Evolutionary conservation across 2,329 filamentous ascomycete genomes (phyloP), one percentile per base, ranked within the genome.

Genomic region (Metarhizium robertsii): DNA sequence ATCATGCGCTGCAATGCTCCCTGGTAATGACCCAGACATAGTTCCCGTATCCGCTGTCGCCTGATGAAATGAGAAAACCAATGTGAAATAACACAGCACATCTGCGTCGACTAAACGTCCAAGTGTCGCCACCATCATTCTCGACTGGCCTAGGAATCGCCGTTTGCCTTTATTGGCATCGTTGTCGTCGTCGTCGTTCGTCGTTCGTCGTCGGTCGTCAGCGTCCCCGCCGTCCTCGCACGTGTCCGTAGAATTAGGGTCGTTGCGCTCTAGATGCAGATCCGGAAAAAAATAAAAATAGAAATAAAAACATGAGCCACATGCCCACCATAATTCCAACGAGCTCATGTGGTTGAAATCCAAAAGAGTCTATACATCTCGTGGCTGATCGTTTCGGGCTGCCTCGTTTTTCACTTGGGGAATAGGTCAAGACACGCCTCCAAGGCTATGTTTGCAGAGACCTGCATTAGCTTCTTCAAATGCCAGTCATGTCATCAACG

Each of bases 381-480:
- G 6, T 45, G 16, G n/a, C 18, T 45, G 18, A 8, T 10, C 8
- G 16, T 20, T 45, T 18, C n/a, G 6, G 6, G 32, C 32, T 34
- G 10, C 32, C 42, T 20, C 13, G 18, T 32, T 34, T 6, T 14
- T n/a, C 36, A 34, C 14, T 29, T 50, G 14, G 53, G 42, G 32
- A 58, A 58, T 3, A 53, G 29, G 43, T 58, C 56, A 38, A 58
- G 50, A 34, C 56, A 58, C 40, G 55, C 53, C 38, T 53, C 53
- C 6, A 58, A 34, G 4, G 47, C 56, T 58, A 16, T 25, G 14
- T 6, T 8, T 13, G 16, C 30, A 30, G 50, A 46, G 51, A 30
- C 34, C 7, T 50, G 16, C 25, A 53, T 43, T 36, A 56, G 55
- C 48, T 46, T 29, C 46, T 29, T 50, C 50, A 34, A 10, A 34